Evolutionary conservation across 2,329 filamentous ascomycete species (phyloP).

Genomic region (Aspergillus intermedius): DNA sequence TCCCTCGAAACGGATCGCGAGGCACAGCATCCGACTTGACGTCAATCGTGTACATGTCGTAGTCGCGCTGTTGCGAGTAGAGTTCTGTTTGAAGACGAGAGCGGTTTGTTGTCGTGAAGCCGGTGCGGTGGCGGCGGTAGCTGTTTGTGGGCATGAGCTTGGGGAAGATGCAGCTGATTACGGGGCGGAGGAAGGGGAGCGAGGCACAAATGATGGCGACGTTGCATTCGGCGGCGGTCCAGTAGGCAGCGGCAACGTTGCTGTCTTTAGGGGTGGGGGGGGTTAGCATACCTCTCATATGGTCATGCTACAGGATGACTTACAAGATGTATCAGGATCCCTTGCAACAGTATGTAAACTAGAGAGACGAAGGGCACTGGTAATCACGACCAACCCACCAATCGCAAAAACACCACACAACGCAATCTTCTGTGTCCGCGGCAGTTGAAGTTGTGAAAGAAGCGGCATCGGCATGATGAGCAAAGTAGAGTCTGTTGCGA

Average conservation of each 20-base stretch:
- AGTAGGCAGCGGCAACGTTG: conserved; percentile 37
- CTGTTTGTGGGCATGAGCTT: conserved; percentile 23
- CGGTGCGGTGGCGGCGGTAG: conserved; percentile 10
- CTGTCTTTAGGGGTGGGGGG: conserved; percentile 6
- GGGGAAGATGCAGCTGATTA: conserved; percentile 36
- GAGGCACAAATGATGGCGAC: conserved; percentile 38
- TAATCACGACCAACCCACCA: conserved; percentile 34
- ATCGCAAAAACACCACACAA: conserved; percentile 39
- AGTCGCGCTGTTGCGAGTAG: conserved; percentile 16
- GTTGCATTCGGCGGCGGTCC: conserved; percentile 39
- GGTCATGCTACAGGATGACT: not conserved
- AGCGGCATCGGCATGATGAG: conserved; percentile 39
- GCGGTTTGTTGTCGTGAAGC: conserved; percentile 7
- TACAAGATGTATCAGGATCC: conserved; percentile 24
- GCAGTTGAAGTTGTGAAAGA: conserved; percentile 35
- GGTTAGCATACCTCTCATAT: not conserved
- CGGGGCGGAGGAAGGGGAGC: conserved; percentile 34
- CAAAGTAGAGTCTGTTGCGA: conserved; percentile 37
- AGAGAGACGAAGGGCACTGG: conserved; percentile 25
- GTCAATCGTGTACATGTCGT: conserved; percentile 24
- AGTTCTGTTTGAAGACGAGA: conserved; percentile 8
- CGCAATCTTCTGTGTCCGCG: conserved; percentile 35
- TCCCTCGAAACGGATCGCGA: conserved; percentile 15
- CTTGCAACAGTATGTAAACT: conserved; percentile 19
- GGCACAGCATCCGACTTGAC: conserved; percentile 15